Conservation (phyloP, 164 flowering plant species). For the Berberis vulgaris region DNA sequence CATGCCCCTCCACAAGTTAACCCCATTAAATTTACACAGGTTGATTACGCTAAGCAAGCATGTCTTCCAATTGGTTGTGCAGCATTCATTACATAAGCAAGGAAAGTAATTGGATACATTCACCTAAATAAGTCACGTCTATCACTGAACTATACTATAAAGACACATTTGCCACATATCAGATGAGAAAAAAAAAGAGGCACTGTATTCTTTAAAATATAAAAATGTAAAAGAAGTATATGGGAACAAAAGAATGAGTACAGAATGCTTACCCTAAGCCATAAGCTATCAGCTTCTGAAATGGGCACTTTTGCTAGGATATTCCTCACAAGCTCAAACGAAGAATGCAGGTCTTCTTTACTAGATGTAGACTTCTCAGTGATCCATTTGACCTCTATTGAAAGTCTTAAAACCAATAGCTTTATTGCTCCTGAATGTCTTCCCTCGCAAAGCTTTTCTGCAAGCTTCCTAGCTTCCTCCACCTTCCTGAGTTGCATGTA, state of each 20-base stretch:
- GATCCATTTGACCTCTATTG: constrained; percentile 45
- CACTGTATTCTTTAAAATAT: too few relatives aligned
- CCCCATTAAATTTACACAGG: too few relatives aligned
- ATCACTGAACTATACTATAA: too few relatives aligned
- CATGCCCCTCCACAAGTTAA: too few relatives aligned
- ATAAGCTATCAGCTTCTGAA: constrained; percentile 65
- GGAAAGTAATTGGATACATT: too few relatives aligned
- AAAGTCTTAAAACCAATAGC: constrained; percentile 54
- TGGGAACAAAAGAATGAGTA: neutral
- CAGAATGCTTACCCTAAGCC: constrained; percentile 66
- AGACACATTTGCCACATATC: too few relatives aligned
- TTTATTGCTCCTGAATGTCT: constrained; percentile 31
- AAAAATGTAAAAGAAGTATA: neutral
- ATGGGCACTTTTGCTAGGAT: constrained; percentile 38
- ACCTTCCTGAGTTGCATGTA: constrained; percentile 45
- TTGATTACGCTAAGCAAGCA: too few relatives aligned
- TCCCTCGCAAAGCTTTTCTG: constrained; percentile 53
- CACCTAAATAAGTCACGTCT: too few relatives aligned
- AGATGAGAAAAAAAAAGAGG: too few relatives aligned
- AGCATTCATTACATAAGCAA: too few relatives aligned
- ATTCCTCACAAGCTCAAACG: constrained; percentile 43
- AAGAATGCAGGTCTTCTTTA: constrained; percentile 37
- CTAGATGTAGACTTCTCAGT: constrained; percentile 22
- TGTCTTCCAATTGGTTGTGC: too few relatives aligned
- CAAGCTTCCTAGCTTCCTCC: constrained; percentile 60